Base-by-base conservation (phyloP, 139 green algal species). In the Chlamydomonas applanata region DNA sequence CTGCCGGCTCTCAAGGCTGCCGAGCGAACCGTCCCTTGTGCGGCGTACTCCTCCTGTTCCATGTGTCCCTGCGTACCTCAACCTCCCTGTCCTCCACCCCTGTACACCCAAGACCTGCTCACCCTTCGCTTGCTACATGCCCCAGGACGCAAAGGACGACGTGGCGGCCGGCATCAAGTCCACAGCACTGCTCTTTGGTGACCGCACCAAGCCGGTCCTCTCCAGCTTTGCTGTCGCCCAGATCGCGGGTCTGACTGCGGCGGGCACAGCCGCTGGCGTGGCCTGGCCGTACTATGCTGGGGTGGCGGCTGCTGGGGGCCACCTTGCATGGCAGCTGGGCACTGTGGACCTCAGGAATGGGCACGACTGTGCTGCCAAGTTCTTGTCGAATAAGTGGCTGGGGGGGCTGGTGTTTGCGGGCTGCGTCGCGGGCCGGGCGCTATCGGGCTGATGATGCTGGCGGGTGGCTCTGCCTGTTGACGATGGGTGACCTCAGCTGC, bases 141-240 rank as follows among this genome's bases (percentile, higher is more conserved):
- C 7, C 11, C 91, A 96, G 89, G 95, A 99, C 81, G 98, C 94
- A 77, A 30, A 65, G 19, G 96, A 99, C 69, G 96, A 99, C 66
- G 76, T 77, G 32, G 62, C 69, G 0, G 89, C 86, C 0, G 96
- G 96, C 27, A 85, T 99, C 27, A 93, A 93, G 75, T 98, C 95
- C 3, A 98, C 94, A 1, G 96, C 96, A 17, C 79, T 95, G 49
- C 85, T 91, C 2, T 94, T 96, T 73, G 92, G 85, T 24, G 70
- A 83, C 3, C n/a, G 67, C 40, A 93, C 83, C 63, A 91, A 90
- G 68, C 35, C 35, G 1, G 84, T 77, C 71, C 72, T 94, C 16
- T 25, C 80, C 0, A 84, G 33, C 24, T 96, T 96, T 76, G 77
- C 79, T 7, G 77, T 75, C 0, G 44, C 54, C 32, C 79, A 85